Conservation (phyloP, 768 basidiomycete species). For the Tylopilus subfusipes region DNA sequence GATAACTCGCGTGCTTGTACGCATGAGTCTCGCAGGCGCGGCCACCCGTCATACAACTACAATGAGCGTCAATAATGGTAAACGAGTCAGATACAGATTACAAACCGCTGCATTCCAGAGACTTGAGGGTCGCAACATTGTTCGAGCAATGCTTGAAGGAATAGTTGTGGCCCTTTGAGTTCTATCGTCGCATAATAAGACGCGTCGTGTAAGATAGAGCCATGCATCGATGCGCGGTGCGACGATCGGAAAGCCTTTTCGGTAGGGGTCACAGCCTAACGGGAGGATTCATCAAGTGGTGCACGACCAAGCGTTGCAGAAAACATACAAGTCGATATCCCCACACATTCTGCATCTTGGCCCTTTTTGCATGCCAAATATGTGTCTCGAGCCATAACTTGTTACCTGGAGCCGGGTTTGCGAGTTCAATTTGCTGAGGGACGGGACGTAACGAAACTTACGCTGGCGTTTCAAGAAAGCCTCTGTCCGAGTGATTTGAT, state of each 20-base stretch:
- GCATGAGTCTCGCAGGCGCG: conserved; percentile 64
- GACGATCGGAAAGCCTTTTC: conserved; percentile 92
- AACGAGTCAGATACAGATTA: neutral
- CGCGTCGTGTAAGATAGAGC: conserved; percentile 85
- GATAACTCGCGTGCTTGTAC: conserved; percentile 63
- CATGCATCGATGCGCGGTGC: conserved; percentile 82
- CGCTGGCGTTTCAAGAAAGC: conserved; percentile 71
- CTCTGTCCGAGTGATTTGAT: conserved; percentile 54
- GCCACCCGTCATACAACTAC: conserved; percentile 63
- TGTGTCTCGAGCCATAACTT: conserved; percentile 97
- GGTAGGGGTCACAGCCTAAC: conserved; percentile 77
- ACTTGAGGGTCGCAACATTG: conserved; percentile 64
- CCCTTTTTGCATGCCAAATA: conserved; percentile 95
- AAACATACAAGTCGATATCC: conserved; percentile 75
- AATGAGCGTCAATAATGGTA: neutral
- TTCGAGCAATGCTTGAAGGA: conserved; percentile 51
- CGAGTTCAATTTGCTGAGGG: neutral
- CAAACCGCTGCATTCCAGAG: conserved; percentile 60
- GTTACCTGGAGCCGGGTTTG: conserved; percentile 46
- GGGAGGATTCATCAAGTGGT: neutral
- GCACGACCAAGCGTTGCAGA: neutral
- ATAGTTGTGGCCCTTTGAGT: conserved; percentile 57
- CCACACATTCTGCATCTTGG: conserved; percentile 93
- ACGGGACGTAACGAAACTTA: conserved; percentile 29
- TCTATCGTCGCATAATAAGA: conserved; percentile 81